A percentile compares a stretch with the other conserved stretches of the same genome.
Evolutionary conservation across 495 filamentous ascomycete genomes (phyloP).

Genomic region (Clohesyomyces aquaticus): DNA sequence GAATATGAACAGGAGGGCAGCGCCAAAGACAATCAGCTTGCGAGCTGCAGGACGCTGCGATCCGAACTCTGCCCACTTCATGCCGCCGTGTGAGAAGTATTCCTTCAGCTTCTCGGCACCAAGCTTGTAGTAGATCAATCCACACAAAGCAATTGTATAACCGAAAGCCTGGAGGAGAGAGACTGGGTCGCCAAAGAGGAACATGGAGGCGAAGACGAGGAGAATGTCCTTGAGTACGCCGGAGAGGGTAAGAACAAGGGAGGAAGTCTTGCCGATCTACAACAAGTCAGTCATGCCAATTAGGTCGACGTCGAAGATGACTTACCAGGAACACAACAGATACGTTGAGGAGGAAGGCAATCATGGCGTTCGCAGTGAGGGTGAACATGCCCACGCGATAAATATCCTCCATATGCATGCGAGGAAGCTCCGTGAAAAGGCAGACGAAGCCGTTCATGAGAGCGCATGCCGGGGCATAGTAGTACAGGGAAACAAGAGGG

Average conservation of each 20-base stretch:
- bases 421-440: constrained; percentile 77
- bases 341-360: constrained; percentile 88
- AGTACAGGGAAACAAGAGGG: constrained; percentile 92
- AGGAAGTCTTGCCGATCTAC: constrained; percentile 96
- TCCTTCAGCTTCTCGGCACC: constrained; percentile 83
- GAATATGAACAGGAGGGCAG: constrained; percentile 65
- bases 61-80: constrained; percentile 86
- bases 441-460: constrained; percentile 82
- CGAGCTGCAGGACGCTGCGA: constrained; percentile 71
- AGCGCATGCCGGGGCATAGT: constrained; percentile 92
- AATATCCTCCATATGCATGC: constrained; percentile 70
- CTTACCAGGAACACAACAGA: constrained; percentile 93
- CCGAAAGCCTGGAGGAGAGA: constrained; percentile 87
- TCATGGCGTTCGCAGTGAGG: constrained; percentile 76
- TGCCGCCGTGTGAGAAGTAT: constrained; percentile 67
- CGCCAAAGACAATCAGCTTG: constrained; percentile 71
- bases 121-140: constrained; percentile 97
- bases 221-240: constrained; percentile 99
- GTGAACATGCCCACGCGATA: constrained; percentile 73
- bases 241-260: constrained; percentile 93
- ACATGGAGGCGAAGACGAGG: constrained; percentile 84
- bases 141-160: constrained; percentile 85
- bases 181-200: constrained; percentile 85
- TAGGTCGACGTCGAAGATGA: constrained; percentile 11
- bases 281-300: constrained; percentile 25